Conservation (phyloP, 257 asterid genomes). For the Pogostemon cablin region DNA sequence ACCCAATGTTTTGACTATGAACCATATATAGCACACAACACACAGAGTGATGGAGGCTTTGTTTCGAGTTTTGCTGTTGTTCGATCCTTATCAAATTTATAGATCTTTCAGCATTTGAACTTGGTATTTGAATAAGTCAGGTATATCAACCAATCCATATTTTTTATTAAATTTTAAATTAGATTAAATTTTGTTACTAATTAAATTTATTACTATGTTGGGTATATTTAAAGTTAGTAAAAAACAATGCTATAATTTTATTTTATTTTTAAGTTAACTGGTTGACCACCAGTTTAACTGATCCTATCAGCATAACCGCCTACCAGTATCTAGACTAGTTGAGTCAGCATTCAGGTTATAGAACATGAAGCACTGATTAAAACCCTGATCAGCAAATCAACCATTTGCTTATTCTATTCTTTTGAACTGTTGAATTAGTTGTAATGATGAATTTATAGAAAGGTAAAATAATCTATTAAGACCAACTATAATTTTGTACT, state of each 20-base stretch:
- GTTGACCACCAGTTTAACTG: background rate
- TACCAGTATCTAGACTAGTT: background rate
- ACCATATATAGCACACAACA: background rate
- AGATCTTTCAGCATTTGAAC: background rate
- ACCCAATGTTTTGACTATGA: background rate
- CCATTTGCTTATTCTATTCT: background rate
- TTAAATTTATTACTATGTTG: background rate
- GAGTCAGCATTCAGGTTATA: background rate
- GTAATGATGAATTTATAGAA: constrained; percentile 12
- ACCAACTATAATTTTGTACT: constrained; percentile 18
- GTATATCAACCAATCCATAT: background rate
- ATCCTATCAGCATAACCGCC: background rate
- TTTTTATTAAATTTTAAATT: background rate
- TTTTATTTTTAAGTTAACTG: background rate
- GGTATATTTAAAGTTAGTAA: background rate
- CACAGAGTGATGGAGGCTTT: background rate
- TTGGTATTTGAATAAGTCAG: background rate
- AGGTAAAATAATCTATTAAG: constrained; percentile 9
- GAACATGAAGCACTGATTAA: background rate
- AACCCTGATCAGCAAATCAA: constrained; percentile 4
- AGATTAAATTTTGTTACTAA: background rate
- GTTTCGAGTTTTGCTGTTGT: background rate
- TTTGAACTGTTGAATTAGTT: background rate
- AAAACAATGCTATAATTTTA: background rate
- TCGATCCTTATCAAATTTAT: background rate